Evolutionary conservation across 208 protist species (phyloP), one percentile per base, ranked within the genome.

Genomic region (Leishmania gerbilli): DNA sequence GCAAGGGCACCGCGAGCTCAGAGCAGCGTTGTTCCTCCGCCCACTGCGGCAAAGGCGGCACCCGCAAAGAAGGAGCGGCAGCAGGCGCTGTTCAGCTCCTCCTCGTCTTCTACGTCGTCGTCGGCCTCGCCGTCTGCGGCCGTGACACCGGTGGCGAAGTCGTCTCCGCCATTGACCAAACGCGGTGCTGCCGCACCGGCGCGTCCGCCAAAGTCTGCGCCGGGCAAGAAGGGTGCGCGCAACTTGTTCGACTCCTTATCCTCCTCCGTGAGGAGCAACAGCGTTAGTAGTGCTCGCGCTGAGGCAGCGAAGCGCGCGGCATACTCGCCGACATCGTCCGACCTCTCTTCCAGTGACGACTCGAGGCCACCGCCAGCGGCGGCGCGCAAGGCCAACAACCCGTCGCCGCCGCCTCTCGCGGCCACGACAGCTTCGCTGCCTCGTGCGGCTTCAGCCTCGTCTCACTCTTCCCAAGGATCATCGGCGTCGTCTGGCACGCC

Each of bases 31-130:
- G 67, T 24, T 27, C 65, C 40, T 24, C 17, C 37, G 31, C 34
- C 37, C 31, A 53, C 68, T n/a, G 45, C 42, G 45, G 68, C 68
- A 34, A 72, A 3, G 45, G 27, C 47, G 34, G 69, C 27, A 37
- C 24, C 69, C 17, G 21, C 79, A 1, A 84, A 81, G 45, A n/a
- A 47, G 45, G 49, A 45, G 79, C 67, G 72, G 58, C 74, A 67
- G 19, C 77, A 65, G 55, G 76, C 67, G 9, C 67, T 88, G 37
- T 88, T 88, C 67, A 71, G 72, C 62, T 84, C 80, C 27, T 87
- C 84, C 31, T 88, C 84, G n/a, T 82, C 75, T 31, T 85, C 81
- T 60, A 2, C 37, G 51, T 47, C 62, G 71, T 49, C 42, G 34
- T 74, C 71, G 17, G 24, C 51, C 49, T 76, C 76, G 31, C 65